Evolutionary conservation across 2,329 filamentous ascomycete genomes (phyloP).

Genomic region (Arthrobotrys musiformis): DNA sequence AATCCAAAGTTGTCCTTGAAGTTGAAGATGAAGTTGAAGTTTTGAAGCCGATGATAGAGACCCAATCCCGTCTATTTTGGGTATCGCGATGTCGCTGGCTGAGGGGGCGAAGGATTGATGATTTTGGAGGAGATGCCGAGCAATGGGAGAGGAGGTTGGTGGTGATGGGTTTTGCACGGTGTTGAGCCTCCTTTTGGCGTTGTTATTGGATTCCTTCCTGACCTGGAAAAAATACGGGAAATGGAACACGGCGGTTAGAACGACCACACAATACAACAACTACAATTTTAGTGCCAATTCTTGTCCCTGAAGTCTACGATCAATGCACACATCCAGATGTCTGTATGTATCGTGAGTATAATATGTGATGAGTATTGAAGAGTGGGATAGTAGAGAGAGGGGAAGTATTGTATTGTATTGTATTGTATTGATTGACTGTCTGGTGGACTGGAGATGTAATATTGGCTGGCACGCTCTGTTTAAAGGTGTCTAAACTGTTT

Average conservation of each 20-base stretch:
- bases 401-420: slow-evolving; percentile 39
- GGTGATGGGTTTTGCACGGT: slow-evolving; percentile 33
- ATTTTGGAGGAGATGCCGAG: slow-evolving; percentile 30
- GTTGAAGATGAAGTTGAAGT: too few species aligned
- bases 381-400: slow-evolving; percentile 43
- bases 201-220: slow-evolving; percentile 35
- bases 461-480: slow-evolving; percentile 40
- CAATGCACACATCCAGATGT: background rate
- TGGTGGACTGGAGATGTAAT: slow-evolving; percentile 23
- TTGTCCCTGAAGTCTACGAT: slow-evolving; percentile 27
- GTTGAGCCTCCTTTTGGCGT: slow-evolving; percentile 43
- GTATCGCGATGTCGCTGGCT: background rate
- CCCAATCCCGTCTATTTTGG: background rate
- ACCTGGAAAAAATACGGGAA: slow-evolving; percentile 1
- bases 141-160: slow-evolving; percentile 42
- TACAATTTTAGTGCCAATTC: background rate
- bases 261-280: background rate
- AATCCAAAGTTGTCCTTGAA: too few species aligned
- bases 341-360: slow-evolving; percentile 28
- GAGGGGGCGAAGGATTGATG: background rate
- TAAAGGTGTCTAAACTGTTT: slow-evolving; percentile 43
- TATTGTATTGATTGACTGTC: slow-evolving; percentile 43
- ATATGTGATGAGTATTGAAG: slow-evolving; percentile 26
- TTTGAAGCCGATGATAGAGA: background rate
- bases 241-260: background rate